Base-by-base conservation (phyloP, 139 green algal genomes). In the Deuterostichococcus epilithicus region DNA sequence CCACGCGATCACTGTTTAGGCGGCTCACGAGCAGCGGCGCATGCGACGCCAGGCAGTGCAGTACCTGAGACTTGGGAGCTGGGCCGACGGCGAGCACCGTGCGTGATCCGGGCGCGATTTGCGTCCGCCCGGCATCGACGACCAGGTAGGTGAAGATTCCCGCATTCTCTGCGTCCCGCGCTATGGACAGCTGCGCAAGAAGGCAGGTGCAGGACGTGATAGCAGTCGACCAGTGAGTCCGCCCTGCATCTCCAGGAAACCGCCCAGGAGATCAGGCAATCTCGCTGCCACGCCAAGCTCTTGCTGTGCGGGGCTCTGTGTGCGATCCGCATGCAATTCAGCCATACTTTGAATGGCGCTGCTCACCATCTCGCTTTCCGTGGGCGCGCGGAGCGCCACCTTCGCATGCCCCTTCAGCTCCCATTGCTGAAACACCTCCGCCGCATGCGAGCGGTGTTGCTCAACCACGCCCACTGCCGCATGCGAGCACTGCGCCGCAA, bases 41-140 rank as follows among this genome's bases (percentile, higher is more conserved):
- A n/a, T n/a, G n/a, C n/a, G n/a, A n/a, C n/a, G n/a, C n/a, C n/a
- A n/a, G n/a, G n/a, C n/a, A n/a, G n/a, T n/a, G n/a, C n/a, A n/a
- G n/a, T 23, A 97, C 70, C 3, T 77, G 37, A 34, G 42, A 84
- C 79, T 89, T 90, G 35, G 83, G 79, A 23, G 80, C 89, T 2
- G 92, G 92, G 0, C 92, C 92, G 34, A 97, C 89, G 20, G 92
- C 91, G 47, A 96, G 82, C 59, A 97, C 91, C 38, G 92, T 97
- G 44, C 90, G 85, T 3, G 83, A 91, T 22, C 91, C 91, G 0
- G 92, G 82, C 0, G 92, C 86, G 39, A 97, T 91, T 79, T 98
- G 93, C 0, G 94, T 98, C 13, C 94, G 80, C 0, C 94, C 94
- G 2, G 93, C 93, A 77, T 96, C 91, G 23, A 85, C 80, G 32